Evolutionary conservation across 2,329 filamentous ascomycete species (phyloP), one percentile per base, ranked within the genome.

Genomic region (Aureobasidium zeae): DNA sequence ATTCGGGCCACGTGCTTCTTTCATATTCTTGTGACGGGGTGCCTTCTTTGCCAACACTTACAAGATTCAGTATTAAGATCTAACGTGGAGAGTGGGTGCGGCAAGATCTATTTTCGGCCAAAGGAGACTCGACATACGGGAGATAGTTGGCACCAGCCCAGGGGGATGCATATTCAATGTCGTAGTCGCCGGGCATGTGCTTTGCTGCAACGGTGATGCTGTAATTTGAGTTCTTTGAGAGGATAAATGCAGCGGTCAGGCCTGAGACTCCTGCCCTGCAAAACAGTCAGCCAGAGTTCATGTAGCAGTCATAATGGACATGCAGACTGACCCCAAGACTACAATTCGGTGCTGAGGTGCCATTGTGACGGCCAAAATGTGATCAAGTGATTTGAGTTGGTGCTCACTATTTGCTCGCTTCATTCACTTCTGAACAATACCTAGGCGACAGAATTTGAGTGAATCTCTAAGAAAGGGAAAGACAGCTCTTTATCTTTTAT

Each of bases 131-230:
- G 17, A 47, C 49, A 12, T 24, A 52, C 51, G 83, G 86, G 48
- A 82, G 61, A 56, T 79, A 80, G 57, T 91, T 89, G 49, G 86
- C 86, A 11, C 86, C 86, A 3, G 86, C 86, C 83, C 85, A 93
- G 1, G 86, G 86, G 5, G 85, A 93, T 1, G 85, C 81, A 61
- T 94, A 95, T 68, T 93, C 83, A 52, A 88, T 81, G 52, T 89
- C 83, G 62, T 89, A 91, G 66, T 95, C 88, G 25, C 88, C 88
- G 0, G 88, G 88, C 82, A 94, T 91, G 59, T 94, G 83, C 57
- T 89, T 93, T 4, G 86, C 82, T 22, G 86, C 69, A 25, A 93
- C 69, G 0, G 83, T 87, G 51, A 93, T 64, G 19, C 68, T 66
- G 52, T 79, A 72, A 9, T 63, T 55, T 4, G 66, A 61, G 53